Evolutionary conservation across 2,329 filamentous ascomycete genomes (phyloP), one percentile per base, ranked within the genome.

Genomic region (Ustulina deusta): DNA sequence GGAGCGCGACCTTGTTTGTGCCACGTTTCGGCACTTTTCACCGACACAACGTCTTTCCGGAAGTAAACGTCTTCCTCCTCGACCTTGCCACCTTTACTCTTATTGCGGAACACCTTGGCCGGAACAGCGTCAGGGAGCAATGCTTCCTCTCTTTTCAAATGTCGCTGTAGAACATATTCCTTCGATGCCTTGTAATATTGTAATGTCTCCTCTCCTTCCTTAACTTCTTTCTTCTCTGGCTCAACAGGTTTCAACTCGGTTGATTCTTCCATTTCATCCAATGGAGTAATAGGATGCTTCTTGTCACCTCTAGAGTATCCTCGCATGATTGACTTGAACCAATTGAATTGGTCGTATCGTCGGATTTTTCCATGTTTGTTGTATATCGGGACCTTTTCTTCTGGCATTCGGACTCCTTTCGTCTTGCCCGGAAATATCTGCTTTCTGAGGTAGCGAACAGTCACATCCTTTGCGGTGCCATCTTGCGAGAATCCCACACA

Each of bases 11-110:
- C 96, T 83, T 97, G 95, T 78, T 97, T 97, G 78, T 98, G 96
- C 96, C 96, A 99, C 1, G 93, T 97, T 78, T 99, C 96, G 1
- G 92, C 91, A 32, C 93, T 97, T 79, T 97, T 94, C 78, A 97
- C 97, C 44, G 87, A 85, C 2, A 94, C 89, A 0, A 98, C 89
- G 72, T 98, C 94, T 61, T 87, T 86, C 38, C 95, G 90, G 0
- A 86, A 86, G 76, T 89, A 98, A 0, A 98, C 93, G 0, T 93
- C 90, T 77, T 97, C 93, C 66, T 92, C 88, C 51, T 91, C 91
- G 2, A 86, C 81, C 54, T 90, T 91, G 51, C 89, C 88, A 15
- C 90, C 91, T 79, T 95, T 97, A 10, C 88, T 90, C 54, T 89
- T 90, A 67, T 89, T 89, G 4, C 84, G 88, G 79, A 98, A 97